Percentiles rank a stretch among this genome's conserved stretches.
These are phyloP conservation scores for Aspergillus sp. DNA, from an alignment of 2,329 filamentous ascomycete genomes.

Conservation along the genomic window DNA sequence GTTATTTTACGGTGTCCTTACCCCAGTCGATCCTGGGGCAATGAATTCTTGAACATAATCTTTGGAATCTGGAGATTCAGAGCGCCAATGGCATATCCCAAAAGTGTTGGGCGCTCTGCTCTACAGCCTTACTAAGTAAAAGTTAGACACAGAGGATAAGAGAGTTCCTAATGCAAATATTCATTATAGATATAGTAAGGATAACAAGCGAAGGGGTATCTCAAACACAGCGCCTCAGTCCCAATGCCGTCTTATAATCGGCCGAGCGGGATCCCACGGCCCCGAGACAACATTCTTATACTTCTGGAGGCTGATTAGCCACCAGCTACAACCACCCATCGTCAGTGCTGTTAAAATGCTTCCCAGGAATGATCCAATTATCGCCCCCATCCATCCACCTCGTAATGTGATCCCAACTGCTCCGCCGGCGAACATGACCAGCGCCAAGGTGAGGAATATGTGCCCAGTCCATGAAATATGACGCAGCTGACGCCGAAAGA, in stretches of 20 bases:
- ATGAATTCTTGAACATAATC: neutral
- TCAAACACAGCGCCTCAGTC: slow-evolving; percentile 25
- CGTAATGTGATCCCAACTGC: slow-evolving; percentile 66
- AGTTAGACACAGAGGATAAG: neutral
- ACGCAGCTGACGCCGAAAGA: slow-evolving; percentile 85
- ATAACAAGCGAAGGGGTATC: neutral
- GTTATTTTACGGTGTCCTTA: too few species aligned
- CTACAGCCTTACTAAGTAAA: neutral
- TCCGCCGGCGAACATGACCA: slow-evolving; percentile 77
- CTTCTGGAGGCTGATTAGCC: slow-evolving; percentile 93
- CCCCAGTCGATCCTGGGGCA: neutral
- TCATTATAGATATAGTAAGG: neutral
- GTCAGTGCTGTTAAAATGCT: slow-evolving; percentile 71
- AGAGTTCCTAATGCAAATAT: neutral
- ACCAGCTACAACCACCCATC: slow-evolving; percentile 96
- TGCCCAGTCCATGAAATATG: slow-evolving; percentile 82
- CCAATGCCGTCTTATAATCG: slow-evolving; percentile 51
- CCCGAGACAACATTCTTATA: slow-evolving; percentile 99
- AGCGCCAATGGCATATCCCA: neutral
- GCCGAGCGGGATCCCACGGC: slow-evolving; percentile 94
- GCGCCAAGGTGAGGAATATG: slow-evolving; percentile 68
- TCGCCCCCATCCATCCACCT: slow-evolving; percentile 54
- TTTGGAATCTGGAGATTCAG: neutral
- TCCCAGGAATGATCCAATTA: slow-evolving; percentile 75
- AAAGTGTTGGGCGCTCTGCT: neutral